Conservation (phyloP, 202 grass and related monocot genomes). For the Cymbopogon flexuosus region DNA sequence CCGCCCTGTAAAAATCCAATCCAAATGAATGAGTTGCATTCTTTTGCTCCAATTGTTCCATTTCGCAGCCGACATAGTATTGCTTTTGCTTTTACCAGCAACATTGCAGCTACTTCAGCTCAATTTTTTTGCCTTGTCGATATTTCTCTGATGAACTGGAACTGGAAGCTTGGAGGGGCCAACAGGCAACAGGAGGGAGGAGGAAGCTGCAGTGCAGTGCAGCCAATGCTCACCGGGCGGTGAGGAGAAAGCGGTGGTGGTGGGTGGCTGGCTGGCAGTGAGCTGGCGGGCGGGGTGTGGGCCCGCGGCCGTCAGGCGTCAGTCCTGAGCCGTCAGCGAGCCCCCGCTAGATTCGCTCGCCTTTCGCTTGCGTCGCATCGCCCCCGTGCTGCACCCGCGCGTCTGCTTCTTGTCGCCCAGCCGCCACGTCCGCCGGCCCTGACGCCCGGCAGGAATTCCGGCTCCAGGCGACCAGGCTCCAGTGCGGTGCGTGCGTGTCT, state of each 20-base stretch:
- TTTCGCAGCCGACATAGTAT: background rate
- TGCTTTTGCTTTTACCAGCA: background rate
- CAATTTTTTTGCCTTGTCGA: background rate
- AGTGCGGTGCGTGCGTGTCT: too few relatives aligned
- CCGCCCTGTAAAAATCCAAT: constrained; percentile 28
- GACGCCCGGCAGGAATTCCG: background rate
- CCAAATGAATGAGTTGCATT: constrained; percentile 4
- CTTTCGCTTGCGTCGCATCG: too few relatives aligned
- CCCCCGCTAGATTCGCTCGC: too few relatives aligned
- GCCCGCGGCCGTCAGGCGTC: too few relatives aligned
- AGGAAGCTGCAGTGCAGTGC: background rate
- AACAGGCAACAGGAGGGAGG: too few relatives aligned
- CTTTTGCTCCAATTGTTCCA: background rate
- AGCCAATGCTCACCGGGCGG: too few relatives aligned
- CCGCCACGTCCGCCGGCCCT: constrained; percentile 1
- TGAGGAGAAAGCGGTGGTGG: too few relatives aligned
- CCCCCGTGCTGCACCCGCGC: background rate
- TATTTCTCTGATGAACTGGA: background rate
- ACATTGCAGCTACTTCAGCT: background rate
- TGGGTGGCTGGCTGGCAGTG: too few relatives aligned
- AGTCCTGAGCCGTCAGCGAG: too few relatives aligned
- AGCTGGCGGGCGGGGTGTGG: too few relatives aligned
- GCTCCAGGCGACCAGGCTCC: background rate
- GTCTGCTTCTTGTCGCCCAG: constrained; percentile 34
- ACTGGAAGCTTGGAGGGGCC: background rate